Conservation (phyloP, 73 alveolate species). For the Paramecium bursaria region DNA sequence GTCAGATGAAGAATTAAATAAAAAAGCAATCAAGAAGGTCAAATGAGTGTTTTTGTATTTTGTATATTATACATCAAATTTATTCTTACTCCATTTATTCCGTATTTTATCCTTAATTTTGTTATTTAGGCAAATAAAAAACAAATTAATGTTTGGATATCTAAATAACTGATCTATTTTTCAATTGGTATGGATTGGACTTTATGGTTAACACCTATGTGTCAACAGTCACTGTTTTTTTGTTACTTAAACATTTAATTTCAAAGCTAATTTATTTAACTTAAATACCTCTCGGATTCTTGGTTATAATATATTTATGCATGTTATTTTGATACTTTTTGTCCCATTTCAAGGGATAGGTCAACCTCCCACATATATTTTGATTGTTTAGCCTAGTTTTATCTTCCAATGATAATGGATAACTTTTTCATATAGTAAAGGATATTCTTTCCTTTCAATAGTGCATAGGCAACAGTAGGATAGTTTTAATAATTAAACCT, state of each 20-base stretch:
- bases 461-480: slow-evolving; percentile 63
- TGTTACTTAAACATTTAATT: slow-evolving; percentile 60
- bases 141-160: slow-evolving; percentile 36
- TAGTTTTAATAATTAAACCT: too few species aligned
- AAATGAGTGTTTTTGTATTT: too few species aligned
- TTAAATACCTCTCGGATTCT: slow-evolving; percentile 31
- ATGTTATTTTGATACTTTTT: slow-evolving; percentile 65
- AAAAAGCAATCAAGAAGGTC: too few species aligned
- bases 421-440: slow-evolving; percentile 59
- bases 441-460: slow-evolving; percentile 63
- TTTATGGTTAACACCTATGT: background rate
- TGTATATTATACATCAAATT: too few species aligned
- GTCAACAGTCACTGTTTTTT: slow-evolving; percentile 49
- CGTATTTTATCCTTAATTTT: background rate
- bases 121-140: slow-evolving; percentile 15
- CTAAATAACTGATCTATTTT: slow-evolving; percentile 55
- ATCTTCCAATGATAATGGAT: slow-evolving; percentile 65
- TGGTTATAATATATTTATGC: slow-evolving; percentile 55
- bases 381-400: background rate
- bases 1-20: background rate
- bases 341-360: slow-evolving; percentile 47
- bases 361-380: slow-evolving; percentile 67
- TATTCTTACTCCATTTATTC: too few species aligned
- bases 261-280: slow-evolving; percentile 34
- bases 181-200: slow-evolving; percentile 51